phyloP scores from a whole-genome alignment of 1,284 basidiomycete genomes.

The Vanrija sp. region DNA sequence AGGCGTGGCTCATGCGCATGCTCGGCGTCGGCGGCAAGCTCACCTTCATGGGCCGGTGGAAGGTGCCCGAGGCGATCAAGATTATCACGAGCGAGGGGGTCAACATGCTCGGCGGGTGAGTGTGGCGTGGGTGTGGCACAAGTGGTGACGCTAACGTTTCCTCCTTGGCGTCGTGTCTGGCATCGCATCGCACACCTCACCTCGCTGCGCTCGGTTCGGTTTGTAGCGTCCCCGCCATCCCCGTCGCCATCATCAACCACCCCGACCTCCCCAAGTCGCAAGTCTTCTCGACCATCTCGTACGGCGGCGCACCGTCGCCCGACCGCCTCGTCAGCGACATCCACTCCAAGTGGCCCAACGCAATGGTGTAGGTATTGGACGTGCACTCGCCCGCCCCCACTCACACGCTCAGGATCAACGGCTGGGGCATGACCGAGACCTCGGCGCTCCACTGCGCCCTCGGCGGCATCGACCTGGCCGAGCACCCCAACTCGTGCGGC shows the following conservation, averaged over 20 bases:
- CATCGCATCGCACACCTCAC: too few species aligned
- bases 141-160: too few species aligned
- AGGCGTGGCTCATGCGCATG: slow-evolving; percentile 37
- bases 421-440: slow-evolving; percentile 41
- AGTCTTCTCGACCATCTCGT: slow-evolving; percentile 35
- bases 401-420: slow-evolving; percentile 21
- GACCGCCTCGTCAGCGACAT: slow-evolving; percentile 32
- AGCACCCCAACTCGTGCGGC: slow-evolving; percentile 14
- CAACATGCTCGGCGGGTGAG: slow-evolving; percentile 30
- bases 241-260: slow-evolving; percentile 27
- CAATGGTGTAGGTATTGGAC: not conserved
- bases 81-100: slow-evolving; percentile 22
- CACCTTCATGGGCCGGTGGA: slow-evolving; percentile 32
- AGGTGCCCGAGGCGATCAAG: slow-evolving; percentile 26
- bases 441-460: slow-evolving; percentile 38
- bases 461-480: slow-evolving; percentile 30
- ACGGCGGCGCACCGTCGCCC: slow-evolving; percentile 40
- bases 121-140: not conserved
- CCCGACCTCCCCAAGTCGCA: slow-evolving; percentile 22
- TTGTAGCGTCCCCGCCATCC: slow-evolving; percentile 38
- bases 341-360: slow-evolving; percentile 30
- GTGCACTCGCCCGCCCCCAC: not conserved
- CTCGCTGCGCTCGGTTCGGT: too few species aligned
- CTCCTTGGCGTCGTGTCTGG: too few species aligned
- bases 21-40: slow-evolving; percentile 35